Evolutionary conservation across 2,329 filamentous ascomycete species (phyloP).

Genomic region (Paramyrothecium roridum): DNA sequence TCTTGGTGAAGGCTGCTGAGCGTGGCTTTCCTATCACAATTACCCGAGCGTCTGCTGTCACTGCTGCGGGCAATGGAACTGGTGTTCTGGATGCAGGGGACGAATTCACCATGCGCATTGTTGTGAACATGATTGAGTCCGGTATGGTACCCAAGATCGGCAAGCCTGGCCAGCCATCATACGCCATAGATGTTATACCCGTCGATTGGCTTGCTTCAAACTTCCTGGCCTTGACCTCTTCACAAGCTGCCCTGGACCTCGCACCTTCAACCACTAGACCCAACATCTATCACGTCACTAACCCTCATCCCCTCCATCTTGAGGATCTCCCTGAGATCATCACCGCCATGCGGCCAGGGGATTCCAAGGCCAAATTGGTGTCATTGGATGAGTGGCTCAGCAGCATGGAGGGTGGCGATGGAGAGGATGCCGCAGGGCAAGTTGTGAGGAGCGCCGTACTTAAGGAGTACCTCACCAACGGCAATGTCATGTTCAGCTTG

Average conservation of each 20-base stretch:
- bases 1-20: constrained; percentile 17
- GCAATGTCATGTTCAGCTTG: constrained; percentile 19
- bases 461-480: constrained; percentile 15
- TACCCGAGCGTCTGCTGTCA: constrained; percentile 15
- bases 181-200: constrained; percentile 16
- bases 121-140: constrained; percentile 17
- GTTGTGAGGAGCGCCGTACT: constrained; percentile 15
- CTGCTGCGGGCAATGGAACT: constrained; percentile 9
- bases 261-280: constrained; percentile 4
- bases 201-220: constrained; percentile 17
- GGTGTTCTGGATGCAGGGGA: constrained; percentile 13
- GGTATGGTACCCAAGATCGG: constrained; percentile 17
- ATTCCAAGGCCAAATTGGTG: constrained; percentile 8
- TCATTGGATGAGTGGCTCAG: constrained; percentile 12
- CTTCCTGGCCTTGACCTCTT: constrained; percentile 14
- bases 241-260: constrained; percentile 5
- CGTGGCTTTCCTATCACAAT: constrained; percentile 19
- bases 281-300: constrained; percentile 17
- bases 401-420: constrained; percentile 6
- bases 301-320: constrained; percentile 16
- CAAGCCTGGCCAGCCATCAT: constrained; percentile 13
- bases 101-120: constrained; percentile 18
- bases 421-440: constrained; percentile 9
- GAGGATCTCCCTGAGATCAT: constrained; percentile 15
- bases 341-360: constrained; percentile 10